These are phyloP conservation scores for Citrus unshiu DNA, from an alignment of 345 rosid species.

Conservation along the genomic window DNA sequence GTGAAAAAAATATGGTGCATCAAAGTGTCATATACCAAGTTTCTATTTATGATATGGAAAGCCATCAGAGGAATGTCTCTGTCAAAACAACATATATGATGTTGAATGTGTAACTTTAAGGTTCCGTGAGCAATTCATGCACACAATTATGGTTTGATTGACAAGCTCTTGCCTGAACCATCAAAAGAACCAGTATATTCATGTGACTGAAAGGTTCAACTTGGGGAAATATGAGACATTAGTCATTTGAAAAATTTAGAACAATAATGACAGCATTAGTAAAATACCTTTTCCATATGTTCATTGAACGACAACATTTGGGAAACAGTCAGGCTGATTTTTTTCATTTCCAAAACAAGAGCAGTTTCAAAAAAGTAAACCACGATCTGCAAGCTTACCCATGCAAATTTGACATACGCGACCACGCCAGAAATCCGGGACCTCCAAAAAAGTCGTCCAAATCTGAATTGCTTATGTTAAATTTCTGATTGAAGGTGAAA, in stretches of 20 bases:
- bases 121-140: background rate
- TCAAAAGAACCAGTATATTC: conserved; percentile 3
- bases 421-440: conserved; percentile 83
- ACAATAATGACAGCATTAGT: background rate
- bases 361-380: background rate
- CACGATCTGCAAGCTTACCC: conserved; percentile 36
- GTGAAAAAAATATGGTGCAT: background rate
- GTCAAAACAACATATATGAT: background rate
- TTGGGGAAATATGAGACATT: background rate
- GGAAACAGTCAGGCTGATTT: background rate
- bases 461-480: conserved; percentile 45
- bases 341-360: background rate
- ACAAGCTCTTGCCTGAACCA: background rate
- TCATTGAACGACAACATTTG: background rate
- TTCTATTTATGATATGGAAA: background rate
- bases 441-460: conserved; percentile 73
- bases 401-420: conserved; percentile 73
- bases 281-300: background rate
- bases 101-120: background rate
- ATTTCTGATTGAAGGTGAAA: conserved; percentile 39
- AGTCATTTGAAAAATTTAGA: background rate
- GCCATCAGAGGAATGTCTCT: conserved; percentile 10
- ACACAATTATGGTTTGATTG: background rate
- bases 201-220: background rate
- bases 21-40: background rate